These are phyloP conservation scores for Neopestalotiopsis sp. DNA, from an alignment of 2,329 filamentous ascomycete genomes.

Conservation along the genomic window DNA sequence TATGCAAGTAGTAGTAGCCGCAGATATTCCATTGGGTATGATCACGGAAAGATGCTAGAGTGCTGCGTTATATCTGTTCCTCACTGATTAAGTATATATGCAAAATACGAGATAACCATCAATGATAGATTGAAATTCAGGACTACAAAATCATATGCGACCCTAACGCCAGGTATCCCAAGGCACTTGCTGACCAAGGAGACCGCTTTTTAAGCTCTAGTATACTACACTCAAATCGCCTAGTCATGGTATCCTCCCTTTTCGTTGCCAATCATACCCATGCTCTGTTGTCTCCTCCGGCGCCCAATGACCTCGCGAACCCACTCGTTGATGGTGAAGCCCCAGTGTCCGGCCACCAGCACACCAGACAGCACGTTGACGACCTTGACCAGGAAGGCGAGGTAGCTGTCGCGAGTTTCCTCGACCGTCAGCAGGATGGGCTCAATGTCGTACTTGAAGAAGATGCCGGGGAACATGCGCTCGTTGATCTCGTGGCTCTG, in stretches of 20 bases:
- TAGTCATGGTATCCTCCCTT: conserved; percentile 44
- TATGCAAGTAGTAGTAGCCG: no score
- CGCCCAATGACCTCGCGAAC: conserved; percentile 59
- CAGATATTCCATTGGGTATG: no score
- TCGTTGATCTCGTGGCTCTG: conserved; percentile 77
- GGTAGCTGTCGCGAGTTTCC: conserved; percentile 77
- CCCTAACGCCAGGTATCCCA: conserved; percentile 11
- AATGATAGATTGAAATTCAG: background rate
- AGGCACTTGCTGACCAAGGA: background rate
- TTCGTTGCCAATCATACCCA: conserved; percentile 54
- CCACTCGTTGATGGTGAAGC: conserved; percentile 86
- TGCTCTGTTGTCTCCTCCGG: conserved; percentile 48
- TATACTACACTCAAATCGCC: conserved; percentile 2
- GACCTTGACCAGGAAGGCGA: conserved; percentile 78
- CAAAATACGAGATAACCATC: background rate
- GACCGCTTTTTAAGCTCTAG: conserved; percentile 2
- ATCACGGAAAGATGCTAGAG: no score
- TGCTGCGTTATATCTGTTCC: no score
- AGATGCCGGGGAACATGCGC: conserved; percentile 81
- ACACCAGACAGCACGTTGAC: conserved; percentile 93
- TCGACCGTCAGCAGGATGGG: conserved; percentile 87
- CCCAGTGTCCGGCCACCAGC: conserved; percentile 91
- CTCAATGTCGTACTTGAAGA: conserved; percentile 99
- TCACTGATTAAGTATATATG: background rate
- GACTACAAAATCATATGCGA: background rate